Conservation (phyloP, 2,329 filamentous ascomycete species). For the Didymella arachidicola region DNA sequence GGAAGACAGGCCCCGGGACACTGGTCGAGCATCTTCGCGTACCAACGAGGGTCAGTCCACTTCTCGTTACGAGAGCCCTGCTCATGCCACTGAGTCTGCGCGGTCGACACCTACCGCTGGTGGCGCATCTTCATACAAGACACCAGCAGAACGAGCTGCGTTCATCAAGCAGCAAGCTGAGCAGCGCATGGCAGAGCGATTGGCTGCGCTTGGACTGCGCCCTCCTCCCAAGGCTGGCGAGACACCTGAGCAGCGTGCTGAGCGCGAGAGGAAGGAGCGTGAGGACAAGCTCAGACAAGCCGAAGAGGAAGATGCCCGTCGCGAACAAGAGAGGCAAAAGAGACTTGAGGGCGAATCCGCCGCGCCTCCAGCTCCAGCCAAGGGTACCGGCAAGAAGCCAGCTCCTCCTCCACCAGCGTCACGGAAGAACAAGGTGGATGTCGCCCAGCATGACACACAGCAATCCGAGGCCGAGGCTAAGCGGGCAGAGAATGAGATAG, state of each 20-base stretch:
- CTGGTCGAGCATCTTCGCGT: constrained; percentile 52
- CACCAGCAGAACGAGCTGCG: constrained; percentile 89
- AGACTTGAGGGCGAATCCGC: constrained; percentile 80
- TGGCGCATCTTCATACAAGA: constrained; percentile 80
- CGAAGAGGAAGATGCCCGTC: constrained; percentile 89
- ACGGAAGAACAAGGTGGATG: constrained; percentile 70
- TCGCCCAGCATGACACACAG: constrained; percentile 63
- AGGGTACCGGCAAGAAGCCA: constrained; percentile 58
- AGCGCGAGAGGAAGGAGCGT: constrained; percentile 86
- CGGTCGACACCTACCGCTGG: constrained; percentile 62
- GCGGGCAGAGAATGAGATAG: constrained; percentile 64
- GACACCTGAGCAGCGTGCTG: constrained; percentile 80
- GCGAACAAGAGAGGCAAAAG: constrained; percentile 86
- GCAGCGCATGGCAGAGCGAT: constrained; percentile 93
- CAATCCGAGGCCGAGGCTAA: constrained; percentile 63
- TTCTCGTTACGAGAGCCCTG: constrained; percentile 61
- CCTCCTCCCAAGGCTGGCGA: constrained; percentile 81
- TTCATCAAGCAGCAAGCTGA: constrained; percentile 98
- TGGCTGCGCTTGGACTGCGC: constrained; percentile 92
- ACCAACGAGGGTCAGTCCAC: constrained; percentile 45
- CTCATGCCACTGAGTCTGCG: constrained; percentile 56
- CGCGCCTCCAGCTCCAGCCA: constrained; percentile 63
- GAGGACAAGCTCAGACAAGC: constrained; percentile 87
- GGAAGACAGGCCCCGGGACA: constrained; percentile 55
- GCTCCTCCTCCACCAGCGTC: constrained; percentile 75